Conservation (phyloP, 2,329 filamentous ascomycete genomes). For the Corynespora cassiicola region DNA sequence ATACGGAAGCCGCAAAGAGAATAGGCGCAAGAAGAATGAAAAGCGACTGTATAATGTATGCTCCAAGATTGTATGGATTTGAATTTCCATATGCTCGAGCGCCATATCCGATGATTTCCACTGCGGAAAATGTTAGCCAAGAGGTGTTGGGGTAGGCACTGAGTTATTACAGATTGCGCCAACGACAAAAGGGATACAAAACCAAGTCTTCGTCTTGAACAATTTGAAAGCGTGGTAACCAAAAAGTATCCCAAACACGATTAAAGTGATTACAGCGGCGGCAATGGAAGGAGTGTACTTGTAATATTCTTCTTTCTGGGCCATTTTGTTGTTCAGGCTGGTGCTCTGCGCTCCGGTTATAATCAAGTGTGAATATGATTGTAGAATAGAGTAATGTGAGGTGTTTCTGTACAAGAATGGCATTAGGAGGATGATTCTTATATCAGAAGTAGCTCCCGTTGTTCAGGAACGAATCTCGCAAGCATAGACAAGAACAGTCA, state of each 20-base stretch:
- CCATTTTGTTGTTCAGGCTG: too few relatives aligned
- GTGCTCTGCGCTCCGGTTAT: too few relatives aligned
- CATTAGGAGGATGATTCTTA: too few relatives aligned
- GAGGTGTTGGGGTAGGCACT: conserved; percentile 16
- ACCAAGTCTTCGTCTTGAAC: conserved; percentile 51
- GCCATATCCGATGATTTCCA: conserved; percentile 45
- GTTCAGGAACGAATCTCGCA: too few relatives aligned
- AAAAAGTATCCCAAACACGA: conserved; percentile 52
- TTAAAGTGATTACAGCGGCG: conserved; percentile 53
- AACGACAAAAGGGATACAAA: conserved; percentile 53
- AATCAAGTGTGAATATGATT: too few relatives aligned
- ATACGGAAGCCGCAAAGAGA: conserved; percentile 51
- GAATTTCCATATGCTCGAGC: conserved; percentile 37
- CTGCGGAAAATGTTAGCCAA: conserved; percentile 22
- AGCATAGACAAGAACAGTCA: too few relatives aligned
- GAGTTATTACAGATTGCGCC: conserved; percentile 57
- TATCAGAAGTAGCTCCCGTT: too few relatives aligned
- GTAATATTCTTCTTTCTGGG: conserved; percentile 6
- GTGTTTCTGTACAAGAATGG: too few relatives aligned
- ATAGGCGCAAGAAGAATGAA: conserved; percentile 49
- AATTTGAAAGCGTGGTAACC: conserved; percentile 49
- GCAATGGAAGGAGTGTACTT: conserved; percentile 51
- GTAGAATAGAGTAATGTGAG: too few relatives aligned
- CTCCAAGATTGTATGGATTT: conserved; percentile 33
- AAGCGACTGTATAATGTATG: conserved; percentile 45